Percentiles rank a stretch among this genome's conserved stretches.
Conservation (phyloP, 2,329 filamentous ascomycete genomes). For the Juglanconis oblonga region DNA sequence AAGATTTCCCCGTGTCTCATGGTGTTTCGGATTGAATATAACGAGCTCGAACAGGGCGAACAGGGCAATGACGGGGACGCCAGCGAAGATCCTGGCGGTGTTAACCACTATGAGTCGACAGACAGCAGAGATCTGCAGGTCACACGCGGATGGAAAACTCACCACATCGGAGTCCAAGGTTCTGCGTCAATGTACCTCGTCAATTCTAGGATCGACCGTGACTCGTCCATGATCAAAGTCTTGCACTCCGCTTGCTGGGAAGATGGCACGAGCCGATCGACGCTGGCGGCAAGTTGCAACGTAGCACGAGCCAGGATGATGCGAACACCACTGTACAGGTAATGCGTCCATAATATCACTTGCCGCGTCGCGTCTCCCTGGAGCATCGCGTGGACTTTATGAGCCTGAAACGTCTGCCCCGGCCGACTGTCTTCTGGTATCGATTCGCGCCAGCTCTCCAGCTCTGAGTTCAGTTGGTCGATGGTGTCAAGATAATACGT, state of each 20-base stretch:
- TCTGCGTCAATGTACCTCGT: slow-evolving; percentile 29
- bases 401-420: slow-evolving; percentile 13
- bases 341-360: slow-evolving; percentile 22
- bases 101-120: not conserved
- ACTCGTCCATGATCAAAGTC: slow-evolving; percentile 22
- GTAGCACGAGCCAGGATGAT: slow-evolving; percentile 27
- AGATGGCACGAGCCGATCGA: slow-evolving; percentile 8
- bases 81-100: slow-evolving; percentile 27
- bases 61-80: slow-evolving; percentile 34
- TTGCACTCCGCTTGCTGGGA: slow-evolving; percentile 19
- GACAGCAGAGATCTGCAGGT: not conserved
- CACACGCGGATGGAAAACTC: not conserved
- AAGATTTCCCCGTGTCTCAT: slow-evolving; percentile 34
- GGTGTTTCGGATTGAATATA: slow-evolving; percentile 33
- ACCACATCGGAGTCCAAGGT: slow-evolving; percentile 28
- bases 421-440: slow-evolving; percentile 23
- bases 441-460: slow-evolving; percentile 28
- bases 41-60: slow-evolving; percentile 42
- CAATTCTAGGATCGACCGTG: slow-evolving; percentile 27
- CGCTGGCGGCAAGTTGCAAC: slow-evolving; percentile 20
- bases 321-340: slow-evolving; percentile 27
- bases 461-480: slow-evolving; percentile 25
- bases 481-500: slow-evolving; percentile 26
- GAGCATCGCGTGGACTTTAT: slow-evolving; percentile 13
- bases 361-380: slow-evolving; percentile 10